Conservation (phyloP, 1,284 basidiomycete genomes). For the Rugosomyces carneus region DNA sequence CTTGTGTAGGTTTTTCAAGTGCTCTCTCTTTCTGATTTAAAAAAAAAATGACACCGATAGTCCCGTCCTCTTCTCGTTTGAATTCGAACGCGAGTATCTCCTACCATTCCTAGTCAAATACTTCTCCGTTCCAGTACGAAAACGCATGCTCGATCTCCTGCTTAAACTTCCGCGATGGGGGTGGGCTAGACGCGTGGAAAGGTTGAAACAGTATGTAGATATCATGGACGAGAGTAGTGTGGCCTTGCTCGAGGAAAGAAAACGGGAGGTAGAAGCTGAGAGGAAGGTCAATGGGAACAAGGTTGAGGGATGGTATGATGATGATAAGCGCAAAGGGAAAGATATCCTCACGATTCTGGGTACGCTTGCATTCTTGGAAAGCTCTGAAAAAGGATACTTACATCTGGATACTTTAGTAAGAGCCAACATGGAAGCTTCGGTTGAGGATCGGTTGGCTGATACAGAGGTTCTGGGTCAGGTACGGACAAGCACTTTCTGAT, state of each 20-base stretch:
- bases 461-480: conserved; percentile 13
- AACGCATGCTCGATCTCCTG: conserved; percentile 25
- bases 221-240: conserved; percentile 29
- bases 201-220: conserved; percentile 29
- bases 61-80: conserved; percentile 16
- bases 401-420: conserved; percentile 8
- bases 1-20: conserved; percentile 16
- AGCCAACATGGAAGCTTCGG: conserved; percentile 12
- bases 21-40: neutral
- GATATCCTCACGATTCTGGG: conserved; percentile 42
- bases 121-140: conserved; percentile 28
- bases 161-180: conserved; percentile 19
- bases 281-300: conserved; percentile 12
- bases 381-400: neutral
- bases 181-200: conserved; percentile 21
- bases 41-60: neutral
- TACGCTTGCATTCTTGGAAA: too few relatives aligned
- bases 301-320: neutral
- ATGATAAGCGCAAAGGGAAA: conserved; percentile 29
- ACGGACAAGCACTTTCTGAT: neutral
- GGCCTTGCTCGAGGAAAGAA: conserved; percentile 34
- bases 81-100: conserved; percentile 20
- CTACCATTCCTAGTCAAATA: conserved; percentile 27
- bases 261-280: conserved; percentile 27
- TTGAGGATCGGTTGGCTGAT: conserved; percentile 12